Evolutionary conservation across 2,329 filamentous ascomycete genomes (phyloP).

Genomic region (Talaromyces sp.): DNA sequence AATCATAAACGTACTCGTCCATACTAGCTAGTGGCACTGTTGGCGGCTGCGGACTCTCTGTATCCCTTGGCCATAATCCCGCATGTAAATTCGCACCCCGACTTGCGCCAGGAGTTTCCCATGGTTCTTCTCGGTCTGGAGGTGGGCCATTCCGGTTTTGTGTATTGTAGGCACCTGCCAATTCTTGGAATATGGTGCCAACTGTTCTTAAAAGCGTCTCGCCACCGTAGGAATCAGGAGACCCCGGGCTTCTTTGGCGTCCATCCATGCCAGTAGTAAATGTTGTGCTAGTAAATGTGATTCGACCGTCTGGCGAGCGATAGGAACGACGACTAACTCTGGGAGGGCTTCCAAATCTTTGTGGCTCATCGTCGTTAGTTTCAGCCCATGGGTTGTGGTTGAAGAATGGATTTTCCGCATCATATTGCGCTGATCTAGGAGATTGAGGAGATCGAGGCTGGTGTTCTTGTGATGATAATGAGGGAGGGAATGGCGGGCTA

Average conservation of each 20-base stretch:
- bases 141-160: slow-evolving; percentile 2
- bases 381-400: slow-evolving; percentile 46
- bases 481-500: slow-evolving; percentile 1
- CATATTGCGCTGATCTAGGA: slow-evolving; percentile 23
- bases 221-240: slow-evolving; percentile 11
- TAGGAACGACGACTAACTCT: slow-evolving; percentile 35
- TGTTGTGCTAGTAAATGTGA: slow-evolving; percentile 36
- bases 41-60: slow-evolving; percentile 46
- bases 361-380: slow-evolving; percentile 44
- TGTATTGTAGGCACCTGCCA: slow-evolving; percentile 34
- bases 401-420: slow-evolving; percentile 30
- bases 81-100: slow-evolving; percentile 16
- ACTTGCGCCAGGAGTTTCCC: slow-evolving; percentile 6
- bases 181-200: slow-evolving; percentile 43
- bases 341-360: slow-evolving; percentile 18
- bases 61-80: slow-evolving; percentile 48
- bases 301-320: slow-evolving; percentile 44
- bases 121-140: slow-evolving; percentile 11
- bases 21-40: slow-evolving; percentile 46
- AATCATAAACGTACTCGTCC: slow-evolving; percentile 39
- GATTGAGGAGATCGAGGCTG: slow-evolving; percentile 23
- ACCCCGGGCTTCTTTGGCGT: slow-evolving; percentile 17
- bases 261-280: slow-evolving; percentile 20
- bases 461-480: neutral
- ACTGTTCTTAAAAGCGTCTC: slow-evolving; percentile 35